Evolutionary conservation across 805 yeast species (phyloP).

Genomic region (Kuraishia ogatae): DNA sequence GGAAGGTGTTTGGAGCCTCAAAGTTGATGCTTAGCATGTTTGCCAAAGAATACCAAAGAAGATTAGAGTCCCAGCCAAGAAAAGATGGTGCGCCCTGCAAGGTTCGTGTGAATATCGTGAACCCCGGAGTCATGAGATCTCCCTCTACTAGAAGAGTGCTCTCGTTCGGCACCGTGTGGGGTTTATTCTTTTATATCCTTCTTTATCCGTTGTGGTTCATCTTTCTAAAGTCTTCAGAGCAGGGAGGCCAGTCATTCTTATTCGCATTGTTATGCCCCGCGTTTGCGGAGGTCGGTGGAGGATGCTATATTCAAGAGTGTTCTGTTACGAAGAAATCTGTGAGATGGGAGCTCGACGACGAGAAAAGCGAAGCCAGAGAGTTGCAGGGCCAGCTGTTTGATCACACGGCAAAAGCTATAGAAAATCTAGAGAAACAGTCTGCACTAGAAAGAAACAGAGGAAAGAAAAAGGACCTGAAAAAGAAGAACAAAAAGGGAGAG

Average conservation of each 20-base stretch:
- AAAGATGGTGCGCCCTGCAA: conserved; percentile 67
- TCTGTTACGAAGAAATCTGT: conserved; percentile 36
- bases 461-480: not conserved
- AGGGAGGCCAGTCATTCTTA: conserved; percentile 75
- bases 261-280: conserved; percentile 69
- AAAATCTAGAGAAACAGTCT: conserved; percentile 55
- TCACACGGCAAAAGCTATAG: conserved; percentile 50
- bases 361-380: conserved; percentile 25
- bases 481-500: not conserved
- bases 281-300: conserved; percentile 52
- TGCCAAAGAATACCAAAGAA: conserved; percentile 70
- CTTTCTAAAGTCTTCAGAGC: conserved; percentile 61
- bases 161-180: conserved; percentile 63
- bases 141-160: conserved; percentile 74
- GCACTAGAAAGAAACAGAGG: conserved; percentile 27
- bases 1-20: conserved; percentile 74
- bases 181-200: conserved; percentile 48
- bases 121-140: conserved; percentile 90
- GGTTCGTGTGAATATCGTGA: conserved; percentile 64
- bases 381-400: conserved; percentile 55
- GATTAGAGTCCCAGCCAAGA: conserved; percentile 48
- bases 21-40: conserved; percentile 70
- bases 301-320: conserved; percentile 70
- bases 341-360: conserved; percentile 51
- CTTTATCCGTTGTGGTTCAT: conserved; percentile 81